phyloP scores from a whole-genome alignment of 306 rosid species.

The Astragalus glycyphyllos region DNA sequence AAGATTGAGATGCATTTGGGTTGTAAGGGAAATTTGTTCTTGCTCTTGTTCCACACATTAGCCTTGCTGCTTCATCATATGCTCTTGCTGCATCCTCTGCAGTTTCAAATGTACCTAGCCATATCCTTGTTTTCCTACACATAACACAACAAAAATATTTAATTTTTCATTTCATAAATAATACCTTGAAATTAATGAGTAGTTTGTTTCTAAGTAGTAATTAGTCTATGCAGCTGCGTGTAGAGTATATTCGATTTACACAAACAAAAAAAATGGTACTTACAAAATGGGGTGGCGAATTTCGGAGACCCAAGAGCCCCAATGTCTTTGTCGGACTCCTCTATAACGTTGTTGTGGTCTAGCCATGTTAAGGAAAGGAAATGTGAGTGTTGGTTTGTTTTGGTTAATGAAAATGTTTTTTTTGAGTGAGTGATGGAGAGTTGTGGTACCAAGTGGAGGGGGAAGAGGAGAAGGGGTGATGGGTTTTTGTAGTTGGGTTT shows the following conservation, averaged over 20 bases:
- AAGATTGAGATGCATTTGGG: conserved; percentile 70
- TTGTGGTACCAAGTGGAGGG: conserved; percentile 36
- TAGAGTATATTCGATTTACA: too few species aligned
- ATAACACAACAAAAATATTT: not conserved
- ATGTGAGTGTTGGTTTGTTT: too few species aligned
- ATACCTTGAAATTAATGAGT: not conserved
- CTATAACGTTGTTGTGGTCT: conserved; percentile 92
- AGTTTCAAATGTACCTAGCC: conserved; percentile 96
- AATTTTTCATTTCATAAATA: not conserved
- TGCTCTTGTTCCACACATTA: conserved; percentile 90
- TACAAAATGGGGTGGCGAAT: conserved; percentile 95
- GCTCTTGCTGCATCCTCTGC: conserved; percentile 97
- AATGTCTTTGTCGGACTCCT: conserved; percentile 97
- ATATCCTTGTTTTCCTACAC: conserved; percentile 91
- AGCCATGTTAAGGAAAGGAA: conserved; percentile 61
- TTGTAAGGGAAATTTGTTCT: conserved; percentile 89
- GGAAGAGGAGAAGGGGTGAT: conserved; percentile 37
- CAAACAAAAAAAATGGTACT: conserved; percentile 32
- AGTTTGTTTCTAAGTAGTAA: too few species aligned
- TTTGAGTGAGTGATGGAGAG: conserved; percentile 18
- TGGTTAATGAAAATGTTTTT: conserved; percentile 37
- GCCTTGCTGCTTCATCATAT: conserved; percentile 92
- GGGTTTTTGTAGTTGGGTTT: conserved; percentile 69
- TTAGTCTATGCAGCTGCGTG: too few species aligned
- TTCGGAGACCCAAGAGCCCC: conserved; percentile 99